Evolutionary conservation across 2,329 filamentous ascomycete genomes (phyloP), one percentile per base, ranked within the genome.

Genomic region (Xylaria sp.): DNA sequence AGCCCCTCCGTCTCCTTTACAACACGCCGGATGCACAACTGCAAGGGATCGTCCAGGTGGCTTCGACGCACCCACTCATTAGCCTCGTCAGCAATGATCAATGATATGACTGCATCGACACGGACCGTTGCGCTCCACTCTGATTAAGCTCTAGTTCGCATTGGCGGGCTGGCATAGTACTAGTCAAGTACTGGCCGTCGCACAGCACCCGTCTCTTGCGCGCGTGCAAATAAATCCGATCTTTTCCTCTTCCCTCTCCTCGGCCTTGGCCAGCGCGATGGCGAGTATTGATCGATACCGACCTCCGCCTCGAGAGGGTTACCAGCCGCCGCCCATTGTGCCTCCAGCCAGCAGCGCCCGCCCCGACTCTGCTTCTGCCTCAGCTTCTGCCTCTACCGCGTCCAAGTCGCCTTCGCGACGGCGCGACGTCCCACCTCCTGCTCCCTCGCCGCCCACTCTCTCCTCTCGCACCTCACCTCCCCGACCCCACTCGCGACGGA

Each of bases 241-340:
- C 25, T n/a, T 28, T 28, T 28, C 5, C 28, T 28, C 28, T 28
- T 28, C 28, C 28, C 51, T 63, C 54, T 56, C 67, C 69, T 55
- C 65, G 67, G 66, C 66, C 57, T 69, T 46, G 63, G 66, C 71
- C 70, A 65, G 37, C 72, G 73, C 76, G 74, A 89, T 89, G 88
- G 87, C 87, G 72, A 89, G 86, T 78, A 85, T 89, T 79, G 87
- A 89, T 77, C 81, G 85, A 76, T 89, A 89, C 74, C 83, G 87
- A 71, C 86, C 86, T 63, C 82, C 84, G 68, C 75, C 75, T 60
- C 83, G 86, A 69, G 87, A 89, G 78, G 83, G 83, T 72, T 89
- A 89, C 72, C 86, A 88, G 74, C 86, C 87, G 65, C 86, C 87
- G 64, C 87, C 87, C 15, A 78, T 80, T 39, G 74, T 86, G 2